phyloP scores from a whole-genome alignment of 345 rosid species.

The Populus euphratica region DNA sequence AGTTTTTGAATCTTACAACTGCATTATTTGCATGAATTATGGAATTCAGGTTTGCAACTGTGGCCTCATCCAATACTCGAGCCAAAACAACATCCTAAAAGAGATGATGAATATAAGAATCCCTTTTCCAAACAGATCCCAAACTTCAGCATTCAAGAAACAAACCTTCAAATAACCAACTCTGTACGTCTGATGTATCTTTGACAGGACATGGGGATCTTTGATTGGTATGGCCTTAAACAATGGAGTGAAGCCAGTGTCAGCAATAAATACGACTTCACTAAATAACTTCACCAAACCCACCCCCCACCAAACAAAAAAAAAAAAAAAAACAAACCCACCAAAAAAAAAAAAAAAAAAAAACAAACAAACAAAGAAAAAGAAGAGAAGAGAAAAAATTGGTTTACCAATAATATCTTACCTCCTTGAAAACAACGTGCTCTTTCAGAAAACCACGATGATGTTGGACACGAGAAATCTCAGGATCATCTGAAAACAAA shows the following conservation, averaged over 20 bases:
- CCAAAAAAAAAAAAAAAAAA: slow-evolving; percentile 10
- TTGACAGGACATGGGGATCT: slow-evolving; percentile 62
- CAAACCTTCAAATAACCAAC: slow-evolving; percentile 86
- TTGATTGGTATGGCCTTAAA: slow-evolving; percentile 75
- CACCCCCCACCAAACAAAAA: not conserved
- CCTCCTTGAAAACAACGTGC: slow-evolving; percentile 85
- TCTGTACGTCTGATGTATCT: slow-evolving; percentile 84
- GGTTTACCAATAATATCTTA: slow-evolving; percentile 25
- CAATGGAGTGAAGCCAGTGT: not conserved
- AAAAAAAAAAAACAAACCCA: too few relatives aligned
- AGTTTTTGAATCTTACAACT: slow-evolving; percentile 49
- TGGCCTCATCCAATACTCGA: slow-evolving; percentile 78
- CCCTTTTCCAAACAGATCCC: slow-evolving; percentile 8
- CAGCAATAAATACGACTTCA: slow-evolving; percentile 8
- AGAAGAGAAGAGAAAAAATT: slow-evolving; percentile 3
- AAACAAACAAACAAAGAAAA: not conserved
- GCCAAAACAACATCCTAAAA: slow-evolving; percentile 91
- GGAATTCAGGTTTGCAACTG: slow-evolving; percentile 60
- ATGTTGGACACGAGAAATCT: slow-evolving; percentile 51
- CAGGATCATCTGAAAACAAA: slow-evolving; percentile 70
- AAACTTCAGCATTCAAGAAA: slow-evolving; percentile 17
- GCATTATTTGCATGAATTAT: slow-evolving; percentile 71
- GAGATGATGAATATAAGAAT: slow-evolving; percentile 18
- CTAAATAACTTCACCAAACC: not conserved
- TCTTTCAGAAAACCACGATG: slow-evolving; percentile 71